Conservation (phyloP, 441 rosid species). For the Manihot esculenta region DNA sequence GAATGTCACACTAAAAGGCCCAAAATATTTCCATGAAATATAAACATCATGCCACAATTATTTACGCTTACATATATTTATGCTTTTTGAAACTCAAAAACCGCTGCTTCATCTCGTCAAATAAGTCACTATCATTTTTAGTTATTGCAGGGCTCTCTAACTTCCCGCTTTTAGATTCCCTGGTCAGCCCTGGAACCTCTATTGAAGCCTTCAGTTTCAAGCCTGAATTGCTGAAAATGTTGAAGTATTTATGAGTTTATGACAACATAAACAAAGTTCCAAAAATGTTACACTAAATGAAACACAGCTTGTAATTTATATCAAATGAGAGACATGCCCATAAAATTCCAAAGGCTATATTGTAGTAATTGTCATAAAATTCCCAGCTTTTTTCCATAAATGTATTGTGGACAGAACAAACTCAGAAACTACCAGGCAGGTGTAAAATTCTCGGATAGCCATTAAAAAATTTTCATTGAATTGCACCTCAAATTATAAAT, state of each 20-base stretch:
- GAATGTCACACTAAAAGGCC: conserved; percentile 18
- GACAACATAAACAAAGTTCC: conserved; percentile 19
- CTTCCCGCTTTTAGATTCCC: conserved; percentile 38
- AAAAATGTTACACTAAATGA: neutral
- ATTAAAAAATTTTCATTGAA: neutral
- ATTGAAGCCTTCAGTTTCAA: conserved; percentile 39
- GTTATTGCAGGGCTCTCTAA: conserved; percentile 29
- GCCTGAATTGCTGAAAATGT: conserved; percentile 32
- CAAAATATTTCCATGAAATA: conserved; percentile 14
- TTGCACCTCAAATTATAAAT: neutral
- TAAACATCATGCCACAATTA: conserved; percentile 1
- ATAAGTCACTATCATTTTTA: conserved; percentile 40
- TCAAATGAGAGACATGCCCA: conserved; percentile 29
- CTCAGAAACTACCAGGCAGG: neutral
- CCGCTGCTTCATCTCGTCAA: conserved; percentile 64
- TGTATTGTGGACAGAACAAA: neutral
- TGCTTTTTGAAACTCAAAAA: conserved; percentile 72
- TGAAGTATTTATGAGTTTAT: conserved; percentile 21
- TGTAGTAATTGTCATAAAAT: no score
- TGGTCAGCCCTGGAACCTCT: conserved; percentile 38
- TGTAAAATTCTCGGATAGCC: neutral
- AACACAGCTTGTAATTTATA: no score
- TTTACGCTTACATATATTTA: conserved; percentile 62
- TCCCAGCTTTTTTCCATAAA: neutral
- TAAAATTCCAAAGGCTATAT: no score